Base-by-base conservation (phyloP, 208 protist genomes). In the Crithidia mellificae region DNA sequence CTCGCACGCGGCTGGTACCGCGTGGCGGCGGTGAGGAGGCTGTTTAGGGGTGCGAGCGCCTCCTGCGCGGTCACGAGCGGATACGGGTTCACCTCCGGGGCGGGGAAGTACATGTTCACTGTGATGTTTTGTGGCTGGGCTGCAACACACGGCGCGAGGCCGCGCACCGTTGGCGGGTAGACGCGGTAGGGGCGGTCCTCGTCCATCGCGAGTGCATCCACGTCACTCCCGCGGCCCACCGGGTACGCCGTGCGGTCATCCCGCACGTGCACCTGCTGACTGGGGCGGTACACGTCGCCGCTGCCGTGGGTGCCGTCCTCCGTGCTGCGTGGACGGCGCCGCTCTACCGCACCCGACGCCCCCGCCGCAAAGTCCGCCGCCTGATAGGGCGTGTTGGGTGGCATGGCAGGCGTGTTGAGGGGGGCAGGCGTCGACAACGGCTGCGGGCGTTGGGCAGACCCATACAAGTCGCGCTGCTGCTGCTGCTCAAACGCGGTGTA, bases 51-150 rank as follows among this genome's bases (percentile, higher is more conserved):
- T 12, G 39, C 27, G 14, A 53, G 20, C 29, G 30, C 30, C 22
- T 24, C 29, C 14, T 38, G 14, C 11, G 44, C 0, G 6, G 59
- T 29, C 30, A 67, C 52, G 0, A 62, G 8, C 7, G 68, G 59
- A 25, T 63, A 67, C 24, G 62, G 29, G 68, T 9, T 49, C 38
- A 51, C 57, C 46, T 53, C 52, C 29, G 69, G 46, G 8, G 61
- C 62, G 8, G 69, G 46, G 38, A 69, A 75, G 69, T 75, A 75
- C 54, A 68, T 62, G 30, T 75, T 75, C 32, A 75, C 54, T 2
- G 69, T 75, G 49, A 75, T 75, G 2, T 75, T 41, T 25, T 57
- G 67, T 54, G 46, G 51, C 19, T 62, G 69, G 1, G 69, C 6
- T 15, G 8, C 12, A 15, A n/a, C n/a, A n/a, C n/a, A 25, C 43